Conservation (phyloP, 1,139 yeast species). For the Taphrina flavorubra region DNA sequence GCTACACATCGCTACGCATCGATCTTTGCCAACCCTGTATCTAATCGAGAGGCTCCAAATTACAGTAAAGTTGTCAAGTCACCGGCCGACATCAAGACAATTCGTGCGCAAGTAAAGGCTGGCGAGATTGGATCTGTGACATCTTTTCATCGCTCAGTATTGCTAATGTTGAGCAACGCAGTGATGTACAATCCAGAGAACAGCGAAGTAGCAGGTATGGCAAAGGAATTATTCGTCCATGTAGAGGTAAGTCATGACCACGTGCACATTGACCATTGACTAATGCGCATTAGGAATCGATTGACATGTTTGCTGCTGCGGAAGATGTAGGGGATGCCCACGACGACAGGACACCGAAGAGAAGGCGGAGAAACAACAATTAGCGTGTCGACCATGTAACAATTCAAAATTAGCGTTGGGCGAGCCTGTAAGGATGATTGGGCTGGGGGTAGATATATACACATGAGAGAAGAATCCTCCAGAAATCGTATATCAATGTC, state of each 20-base stretch:
- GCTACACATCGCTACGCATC: constrained; percentile 30
- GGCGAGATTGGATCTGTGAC: constrained; percentile 88
- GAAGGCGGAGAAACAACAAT: constrained; percentile 24
- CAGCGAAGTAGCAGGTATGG: constrained; percentile 93
- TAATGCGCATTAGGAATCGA: constrained; percentile 16
- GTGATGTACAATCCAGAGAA: constrained; percentile 94
- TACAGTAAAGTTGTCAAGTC: constrained; percentile 81
- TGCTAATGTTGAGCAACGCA: constrained; percentile 84
- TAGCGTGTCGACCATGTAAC: not conserved
- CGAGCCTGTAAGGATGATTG: not conserved
- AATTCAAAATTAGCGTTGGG: not conserved
- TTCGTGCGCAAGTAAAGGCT: constrained; percentile 77
- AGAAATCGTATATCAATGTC: too few relatives aligned
- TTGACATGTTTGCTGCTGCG: constrained; percentile 26
- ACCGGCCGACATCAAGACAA: constrained; percentile 94
- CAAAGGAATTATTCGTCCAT: constrained; percentile 57
- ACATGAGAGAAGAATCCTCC: too few relatives aligned
- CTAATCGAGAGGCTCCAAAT: constrained; percentile 59
- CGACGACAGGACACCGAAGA: constrained; percentile 33
- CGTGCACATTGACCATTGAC: not conserved
- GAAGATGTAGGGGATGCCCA: constrained; percentile 16
- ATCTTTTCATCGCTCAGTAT: constrained; percentile 80
- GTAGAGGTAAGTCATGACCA: constrained; percentile 15
- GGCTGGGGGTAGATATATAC: not conserved
- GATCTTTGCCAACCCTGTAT: constrained; percentile 32